phyloP scores from a whole-genome alignment of 2,329 filamentous ascomycete species.

The Hawksworthiomyces lignivorus region DNA sequence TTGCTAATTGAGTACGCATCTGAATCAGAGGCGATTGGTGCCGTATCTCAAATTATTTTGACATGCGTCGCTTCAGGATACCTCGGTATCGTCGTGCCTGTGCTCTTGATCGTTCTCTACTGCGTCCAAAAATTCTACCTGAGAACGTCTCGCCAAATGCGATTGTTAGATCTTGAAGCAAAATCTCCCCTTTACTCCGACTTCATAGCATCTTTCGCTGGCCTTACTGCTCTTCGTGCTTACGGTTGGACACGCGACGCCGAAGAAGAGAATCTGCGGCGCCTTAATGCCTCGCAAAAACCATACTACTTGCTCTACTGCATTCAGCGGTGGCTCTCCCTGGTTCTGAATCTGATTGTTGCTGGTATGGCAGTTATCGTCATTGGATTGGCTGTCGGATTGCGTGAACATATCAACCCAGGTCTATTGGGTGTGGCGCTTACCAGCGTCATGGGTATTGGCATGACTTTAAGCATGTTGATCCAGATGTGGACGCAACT shows the following conservation, averaged over 20 bases:
- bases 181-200: constrained; percentile 37
- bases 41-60: constrained; percentile 35
- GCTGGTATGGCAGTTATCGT: constrained; percentile 27
- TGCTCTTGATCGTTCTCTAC: constrained; percentile 32
- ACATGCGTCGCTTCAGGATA: constrained; percentile 37
- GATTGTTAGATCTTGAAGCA: constrained; percentile 44
- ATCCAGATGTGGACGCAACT: constrained; percentile 21
- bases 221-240: constrained; percentile 42
- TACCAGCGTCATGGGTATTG: constrained; percentile 21
- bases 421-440: constrained; percentile 26
- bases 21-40: constrained; percentile 15
- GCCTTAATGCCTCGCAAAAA: constrained; percentile 46
- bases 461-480: constrained; percentile 15
- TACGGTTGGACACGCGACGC: constrained; percentile 44
- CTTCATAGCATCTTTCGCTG: constrained; percentile 40
- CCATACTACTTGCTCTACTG: constrained; percentile 51
- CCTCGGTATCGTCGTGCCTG: constrained; percentile 34
- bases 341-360: constrained; percentile 31
- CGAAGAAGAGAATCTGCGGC: constrained; percentile 34
- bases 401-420: constrained; percentile 22
- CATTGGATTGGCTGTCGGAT: constrained; percentile 26
- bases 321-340: constrained; percentile 46
- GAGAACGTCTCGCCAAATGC: constrained; percentile 43
- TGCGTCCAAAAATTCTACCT: constrained; percentile 42
- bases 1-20: neutral